Base-by-base conservation (phyloP, 495 filamentous ascomycete species). In the Aspergillus asperescens region DNA sequence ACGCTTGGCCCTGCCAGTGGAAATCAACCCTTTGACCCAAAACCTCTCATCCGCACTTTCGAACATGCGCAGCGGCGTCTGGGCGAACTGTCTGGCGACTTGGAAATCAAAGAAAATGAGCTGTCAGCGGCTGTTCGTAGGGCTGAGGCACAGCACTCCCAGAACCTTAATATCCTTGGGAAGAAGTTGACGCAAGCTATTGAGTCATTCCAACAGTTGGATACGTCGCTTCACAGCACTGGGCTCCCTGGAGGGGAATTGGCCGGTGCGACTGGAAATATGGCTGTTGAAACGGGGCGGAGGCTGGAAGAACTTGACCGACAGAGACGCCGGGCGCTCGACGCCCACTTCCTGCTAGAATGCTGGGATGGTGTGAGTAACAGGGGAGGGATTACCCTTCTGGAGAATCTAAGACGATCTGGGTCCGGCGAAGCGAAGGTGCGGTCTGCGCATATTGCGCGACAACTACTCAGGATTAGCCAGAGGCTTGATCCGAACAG, bases 301-400 rank as follows among this genome's bases (percentile, higher is more conserved):
- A 82, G 83, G 64, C 70, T 99, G 34, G 94, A 99, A 67, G 90
- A 96, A 63, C 76, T 99, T 50, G 94, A 99, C 62, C 84, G 87
- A 57, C 93, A 97, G 69, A 77, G 90, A 52, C 83, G 88, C 59
- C 78, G 94, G 56, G 94, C 94, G 25, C 75, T 90, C 62, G 94
- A 99, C 72, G 89, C 92, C 27, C 90, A 87, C 62, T 96, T 97
- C 66, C 70, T 99, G 50, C 89, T 97, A 52, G 86, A 93, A 62
- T 97, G 94, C 71, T 97, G 94, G 90, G 80, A 86, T 32, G 90
- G 96, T 52, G 90, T 97, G 46, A 89, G 82, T 62, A 89, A 95
- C 60, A 81, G 81, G 4, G 91, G 90, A 4, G 82, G 90, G 60
- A 77, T 95, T 24, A 82, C 85, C 2, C 78, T 84, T 12, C 68